Evolutionary conservation across 2,329 filamentous ascomycete species (phyloP).

Genomic region (Emericellopsis cladophorae): DNA sequence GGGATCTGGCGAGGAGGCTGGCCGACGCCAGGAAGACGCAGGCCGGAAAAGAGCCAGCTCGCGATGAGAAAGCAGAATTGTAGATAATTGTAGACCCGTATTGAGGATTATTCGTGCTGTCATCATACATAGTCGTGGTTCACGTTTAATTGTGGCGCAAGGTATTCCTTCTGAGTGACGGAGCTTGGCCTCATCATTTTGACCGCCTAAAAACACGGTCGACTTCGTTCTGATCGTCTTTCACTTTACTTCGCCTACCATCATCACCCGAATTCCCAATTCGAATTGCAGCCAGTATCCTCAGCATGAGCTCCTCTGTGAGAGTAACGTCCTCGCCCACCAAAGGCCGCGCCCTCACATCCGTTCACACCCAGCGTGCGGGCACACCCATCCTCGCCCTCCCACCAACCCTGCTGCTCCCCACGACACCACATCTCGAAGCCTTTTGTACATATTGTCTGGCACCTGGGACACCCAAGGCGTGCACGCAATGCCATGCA

Average conservation of each 20-base stretch:
- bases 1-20: constrained; percentile 23
- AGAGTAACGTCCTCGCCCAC: constrained; percentile 12
- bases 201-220: too few species aligned
- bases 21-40: constrained; percentile 15
- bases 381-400: constrained; percentile 33
- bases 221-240: too few species aligned
- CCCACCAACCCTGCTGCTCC: constrained; percentile 29
- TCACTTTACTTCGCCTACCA: too few species aligned
- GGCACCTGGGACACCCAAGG: constrained; percentile 7
- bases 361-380: constrained; percentile 26
- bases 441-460: constrained; percentile 39
- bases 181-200: too few species aligned
- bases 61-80: constrained; percentile 16
- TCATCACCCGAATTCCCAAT: too few species aligned
- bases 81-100: constrained; percentile 9
- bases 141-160: too few species aligned
- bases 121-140: too few species aligned
- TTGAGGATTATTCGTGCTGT: neutral
- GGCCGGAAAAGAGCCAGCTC: constrained; percentile 6
- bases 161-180: too few species aligned
- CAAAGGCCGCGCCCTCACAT: constrained; percentile 33
- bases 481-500: constrained; percentile 40
- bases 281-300: too few species aligned
- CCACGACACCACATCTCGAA: constrained; percentile 26
- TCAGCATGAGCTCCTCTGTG: too few species aligned